Evolutionary conservation across 345 rosid species (phyloP).

Genomic region (Bruguiera sexangula): DNA sequence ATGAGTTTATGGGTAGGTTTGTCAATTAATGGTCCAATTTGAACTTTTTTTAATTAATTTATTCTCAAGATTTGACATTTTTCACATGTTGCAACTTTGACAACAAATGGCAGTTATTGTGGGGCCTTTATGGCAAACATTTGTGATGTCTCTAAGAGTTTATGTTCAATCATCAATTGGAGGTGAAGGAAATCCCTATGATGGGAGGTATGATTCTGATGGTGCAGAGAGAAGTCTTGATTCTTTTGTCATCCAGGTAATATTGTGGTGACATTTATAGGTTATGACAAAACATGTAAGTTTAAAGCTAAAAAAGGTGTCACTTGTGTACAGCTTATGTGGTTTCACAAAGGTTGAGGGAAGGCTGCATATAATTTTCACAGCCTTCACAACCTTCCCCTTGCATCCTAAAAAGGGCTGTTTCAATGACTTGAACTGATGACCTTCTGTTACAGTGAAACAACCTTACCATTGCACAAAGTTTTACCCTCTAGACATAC

Average conservation of each 20-base stretch:
- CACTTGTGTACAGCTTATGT: too few species aligned
- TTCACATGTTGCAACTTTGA: constrained; percentile 8
- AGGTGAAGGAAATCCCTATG: constrained; percentile 70
- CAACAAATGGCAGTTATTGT: constrained; percentile 54
- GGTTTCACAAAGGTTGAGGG: too few species aligned
- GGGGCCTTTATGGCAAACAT: constrained; percentile 90
- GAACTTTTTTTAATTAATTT: neutral
- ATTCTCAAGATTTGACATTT: constrained; percentile 8
- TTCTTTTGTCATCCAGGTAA: constrained; percentile 86
- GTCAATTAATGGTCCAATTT: neutral
- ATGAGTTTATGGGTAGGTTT: constrained; percentile 65
- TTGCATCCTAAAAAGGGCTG: too few species aligned
- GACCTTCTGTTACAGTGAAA: too few species aligned
- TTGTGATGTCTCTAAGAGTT: constrained; percentile 69
- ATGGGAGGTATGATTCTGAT: constrained; percentile 88
- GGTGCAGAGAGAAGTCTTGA: constrained; percentile 91
- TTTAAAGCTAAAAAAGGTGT: too few species aligned
- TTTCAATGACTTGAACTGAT: too few species aligned
- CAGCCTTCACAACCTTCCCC: too few species aligned
- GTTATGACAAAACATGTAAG: neutral
- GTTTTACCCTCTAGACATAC: too few species aligned
- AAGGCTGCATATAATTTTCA: too few species aligned
- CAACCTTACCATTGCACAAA: too few species aligned
- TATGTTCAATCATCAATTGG: constrained; percentile 67
- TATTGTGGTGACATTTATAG: neutral